These are phyloP conservation scores for Raphanus hybrid DNA, from an alignment of 441 rosid species.

Conservation along the genomic window DNA sequence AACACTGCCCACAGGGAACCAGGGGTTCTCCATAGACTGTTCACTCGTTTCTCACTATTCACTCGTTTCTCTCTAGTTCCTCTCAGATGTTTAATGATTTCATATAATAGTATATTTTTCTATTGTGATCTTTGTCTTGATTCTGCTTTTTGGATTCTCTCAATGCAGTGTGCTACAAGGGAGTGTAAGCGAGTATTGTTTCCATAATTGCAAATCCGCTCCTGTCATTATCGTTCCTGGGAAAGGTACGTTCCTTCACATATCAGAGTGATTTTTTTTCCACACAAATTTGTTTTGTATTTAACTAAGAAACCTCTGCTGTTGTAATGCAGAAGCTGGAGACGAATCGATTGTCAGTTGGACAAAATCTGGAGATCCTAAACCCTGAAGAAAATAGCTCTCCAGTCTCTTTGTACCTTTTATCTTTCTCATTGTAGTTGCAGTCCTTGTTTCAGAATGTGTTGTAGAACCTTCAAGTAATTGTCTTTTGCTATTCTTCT, in stretches of 20 bases:
- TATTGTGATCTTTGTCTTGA: slow-evolving; percentile 9
- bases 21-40: too few species aligned
- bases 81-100: too few species aligned
- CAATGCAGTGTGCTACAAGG: slow-evolving; percentile 74
- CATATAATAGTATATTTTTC: too few species aligned
- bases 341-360: slow-evolving; percentile 61
- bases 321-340: slow-evolving; percentile 62
- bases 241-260: slow-evolving; percentile 53
- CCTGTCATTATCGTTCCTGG: slow-evolving; percentile 85
- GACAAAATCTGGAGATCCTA: slow-evolving; percentile 34
- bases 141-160: background rate
- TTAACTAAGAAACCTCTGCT: slow-evolving; percentile 21
- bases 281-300: background rate
- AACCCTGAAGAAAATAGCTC: slow-evolving; percentile 13
- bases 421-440: slow-evolving; percentile 10
- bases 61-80: too few species aligned
- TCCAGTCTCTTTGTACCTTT: background rate
- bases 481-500: background rate
- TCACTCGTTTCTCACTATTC: too few species aligned
- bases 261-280: background rate
- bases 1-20: too few species aligned
- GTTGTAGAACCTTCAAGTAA: background rate
- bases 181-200: slow-evolving; percentile 82
- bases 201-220: slow-evolving; percentile 84
- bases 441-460: slow-evolving; percentile 13